Base-by-base conservation (phyloP, 768 basidiomycete species). In the Termitomyces sp. region DNA sequence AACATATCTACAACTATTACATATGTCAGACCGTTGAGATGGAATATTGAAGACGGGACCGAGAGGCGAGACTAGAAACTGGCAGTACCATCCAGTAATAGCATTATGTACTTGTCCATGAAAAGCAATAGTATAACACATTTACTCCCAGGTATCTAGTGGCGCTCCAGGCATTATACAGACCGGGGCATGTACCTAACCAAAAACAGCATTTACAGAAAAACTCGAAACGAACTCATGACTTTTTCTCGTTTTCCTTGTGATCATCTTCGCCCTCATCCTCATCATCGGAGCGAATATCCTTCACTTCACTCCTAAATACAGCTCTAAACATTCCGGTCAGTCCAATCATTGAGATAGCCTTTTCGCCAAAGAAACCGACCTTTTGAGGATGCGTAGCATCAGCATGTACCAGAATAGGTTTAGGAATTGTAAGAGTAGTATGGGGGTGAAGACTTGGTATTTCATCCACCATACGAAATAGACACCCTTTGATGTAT, bases 331-430 rank as follows among this genome's bases (percentile, higher is more conserved):
- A 47, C 18, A 47, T 47, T 35, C n/a, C n/a, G n/a, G n/a, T n/a
- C 2, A 64, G 52, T 23, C 60, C 39, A 40, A 36, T n/a, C 53
- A 15, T 16, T 23, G 27, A 15, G n/a, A 7, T 11, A 3, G 9
- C 16, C 4, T 42, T 9, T 12, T 25, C 16, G 16, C 31, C 0
- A 6, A 32, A 16, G 29, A 7, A 50, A 73, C 85, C 41, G 58
- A 93, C 91, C 89, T 79, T 46, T 79, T 69, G 15, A 88, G 75
- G 49, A 96, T 88, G 51, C 92, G 84, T 67, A 81, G 70, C 68
- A 98, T 94, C 25, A 94, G 76, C 71, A 77, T 84, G 68, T 91
- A 96, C 95, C 95, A 98, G 77, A 97, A 97, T 23, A 96, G 56
- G 66, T 98, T 98, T 62, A 99, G 76, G 38, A 82, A 61, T 66